Conservation (phyloP, 1,139 yeast genomes). For the Meyerozyma smithsonii region DNA sequence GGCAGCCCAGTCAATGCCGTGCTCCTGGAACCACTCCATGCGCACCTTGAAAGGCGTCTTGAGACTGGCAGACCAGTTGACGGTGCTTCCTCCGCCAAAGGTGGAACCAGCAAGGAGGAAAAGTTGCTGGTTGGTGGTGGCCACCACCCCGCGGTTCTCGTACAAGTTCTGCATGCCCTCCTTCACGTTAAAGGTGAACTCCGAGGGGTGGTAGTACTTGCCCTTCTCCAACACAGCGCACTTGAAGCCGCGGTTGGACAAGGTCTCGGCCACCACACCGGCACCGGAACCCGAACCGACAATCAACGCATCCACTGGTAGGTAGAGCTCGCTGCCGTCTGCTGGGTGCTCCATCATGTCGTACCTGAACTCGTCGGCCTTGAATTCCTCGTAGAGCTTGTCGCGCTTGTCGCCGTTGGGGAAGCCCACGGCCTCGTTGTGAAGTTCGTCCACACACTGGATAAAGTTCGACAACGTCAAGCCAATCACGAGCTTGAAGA, state of each 20-base stretch:
- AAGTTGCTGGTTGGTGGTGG: constrained; percentile 32
- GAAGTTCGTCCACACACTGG: constrained; percentile 28
- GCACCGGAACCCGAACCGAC: constrained; percentile 60
- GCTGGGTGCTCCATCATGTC: constrained; percentile 30
- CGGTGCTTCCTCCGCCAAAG: constrained; percentile 59
- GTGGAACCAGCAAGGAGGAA: constrained; percentile 50
- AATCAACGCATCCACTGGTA: constrained; percentile 41
- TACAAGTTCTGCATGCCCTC: constrained; percentile 35
- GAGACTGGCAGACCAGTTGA: constrained; percentile 59
- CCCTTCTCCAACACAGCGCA: constrained; percentile 55
- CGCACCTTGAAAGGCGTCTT: constrained; percentile 52
- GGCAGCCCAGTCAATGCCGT: constrained; percentile 48
- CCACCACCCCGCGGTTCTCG: constrained; percentile 36
- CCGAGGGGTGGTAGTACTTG: constrained; percentile 34
- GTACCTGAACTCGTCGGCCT: constrained; percentile 25
- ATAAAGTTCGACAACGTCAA: constrained; percentile 22
- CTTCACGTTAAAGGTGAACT: constrained; percentile 34
- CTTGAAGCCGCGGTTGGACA: constrained; percentile 40
- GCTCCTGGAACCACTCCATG: constrained; percentile 49
- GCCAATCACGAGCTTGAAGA: constrained; percentile 23
- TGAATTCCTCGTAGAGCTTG: constrained; percentile 23
- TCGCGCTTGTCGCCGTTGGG: constrained; percentile 31
- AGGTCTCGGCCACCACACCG: constrained; percentile 52
- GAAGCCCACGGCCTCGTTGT: constrained; percentile 30
- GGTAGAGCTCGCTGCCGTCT: constrained; percentile 27